Conservation (phyloP, 495 filamentous ascomycete genomes). For the Xylaria venustula region DNA sequence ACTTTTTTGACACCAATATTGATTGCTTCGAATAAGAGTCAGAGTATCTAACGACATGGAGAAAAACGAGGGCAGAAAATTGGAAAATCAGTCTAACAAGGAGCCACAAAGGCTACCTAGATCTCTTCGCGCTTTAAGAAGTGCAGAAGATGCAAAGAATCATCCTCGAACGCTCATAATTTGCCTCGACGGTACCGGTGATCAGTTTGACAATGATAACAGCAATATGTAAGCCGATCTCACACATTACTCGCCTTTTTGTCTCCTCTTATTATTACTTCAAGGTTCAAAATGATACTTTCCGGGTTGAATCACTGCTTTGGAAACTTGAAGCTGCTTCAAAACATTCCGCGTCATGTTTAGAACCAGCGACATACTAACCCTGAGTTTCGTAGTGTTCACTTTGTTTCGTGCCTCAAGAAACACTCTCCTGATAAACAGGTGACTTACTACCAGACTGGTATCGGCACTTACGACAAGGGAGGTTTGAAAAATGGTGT, state of each 20-base stretch:
- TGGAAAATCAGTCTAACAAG: not conserved
- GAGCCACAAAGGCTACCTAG: conserved; percentile 17
- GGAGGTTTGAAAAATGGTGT: conserved; percentile 33
- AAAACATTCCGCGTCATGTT: no score
- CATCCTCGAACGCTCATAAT: conserved; percentile 34
- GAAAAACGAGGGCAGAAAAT: not conserved
- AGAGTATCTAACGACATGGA: not conserved
- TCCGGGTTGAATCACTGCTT: no score
- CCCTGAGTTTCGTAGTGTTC: no score
- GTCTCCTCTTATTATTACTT: no score
- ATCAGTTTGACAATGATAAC: conserved; percentile 41
- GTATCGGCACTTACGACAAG: conserved; percentile 41
- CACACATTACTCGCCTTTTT: no score
- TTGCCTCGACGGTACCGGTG: conserved; percentile 42
- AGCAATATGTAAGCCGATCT: no score
- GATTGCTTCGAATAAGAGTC: not conserved
- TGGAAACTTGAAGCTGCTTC: no score
- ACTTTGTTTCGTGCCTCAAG: conserved; percentile 40
- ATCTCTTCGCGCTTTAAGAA: conserved; percentile 27
- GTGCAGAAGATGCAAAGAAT: conserved; percentile 16
- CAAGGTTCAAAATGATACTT: no score
- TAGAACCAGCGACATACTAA: no score
- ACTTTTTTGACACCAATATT: not conserved
- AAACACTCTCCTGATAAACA: conserved; percentile 33
- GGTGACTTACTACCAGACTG: conserved; percentile 41